Evolutionary conservation across 441 rosid species (phyloP), one percentile per base, ranked within the genome.

Genomic region (Viola pubescens): DNA sequence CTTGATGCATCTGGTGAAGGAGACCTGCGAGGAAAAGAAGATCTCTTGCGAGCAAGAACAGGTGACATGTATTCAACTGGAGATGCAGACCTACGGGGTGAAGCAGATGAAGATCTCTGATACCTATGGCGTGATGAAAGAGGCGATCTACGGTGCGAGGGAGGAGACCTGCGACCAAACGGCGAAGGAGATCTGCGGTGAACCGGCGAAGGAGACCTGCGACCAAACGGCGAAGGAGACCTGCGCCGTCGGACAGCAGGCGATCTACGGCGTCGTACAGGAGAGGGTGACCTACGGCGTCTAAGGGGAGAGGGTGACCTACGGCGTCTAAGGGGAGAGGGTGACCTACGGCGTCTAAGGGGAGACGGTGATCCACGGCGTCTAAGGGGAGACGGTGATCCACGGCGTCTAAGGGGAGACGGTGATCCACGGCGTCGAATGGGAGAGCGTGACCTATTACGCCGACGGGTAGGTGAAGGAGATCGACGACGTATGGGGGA

Each of bases 351-450:
- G 3, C 58, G 86, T 7, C 80, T 69, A 9, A 69, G 26, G 39
- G 78, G 86, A 3, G 88, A 77, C 1, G 64, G 81, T 5, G 88
- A 84, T 58, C 78, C 74, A 0, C 67, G 60, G 0, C 56, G 72
- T 0, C 54, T 44, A 39, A 8, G 0, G n/a, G 73, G 66, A 5
- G 78, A 76, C 7, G 73, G 70, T 16, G 84, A 83, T 11, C 77
- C 63, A 14, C 77, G 78, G 3, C 63, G 84, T 7, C 79, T 64
- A 9, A 65, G 38, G 37, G 77, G 87, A 13, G 85, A 81, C 0
- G 64, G 82, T 9, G 87, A 81, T 58, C 81, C 73, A 0, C 65
- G 64, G 1, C 44, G 66, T 12, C 49, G 54, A 51, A 4, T 14
- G 47, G 73, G 60, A 34, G 81, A 77, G 12, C 64, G 66, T 34